Evolutionary conservation across 176 grass and related monocot genomes (phyloP), one percentile per base, ranked within the genome.

Genomic region (Phragmites australis): DNA sequence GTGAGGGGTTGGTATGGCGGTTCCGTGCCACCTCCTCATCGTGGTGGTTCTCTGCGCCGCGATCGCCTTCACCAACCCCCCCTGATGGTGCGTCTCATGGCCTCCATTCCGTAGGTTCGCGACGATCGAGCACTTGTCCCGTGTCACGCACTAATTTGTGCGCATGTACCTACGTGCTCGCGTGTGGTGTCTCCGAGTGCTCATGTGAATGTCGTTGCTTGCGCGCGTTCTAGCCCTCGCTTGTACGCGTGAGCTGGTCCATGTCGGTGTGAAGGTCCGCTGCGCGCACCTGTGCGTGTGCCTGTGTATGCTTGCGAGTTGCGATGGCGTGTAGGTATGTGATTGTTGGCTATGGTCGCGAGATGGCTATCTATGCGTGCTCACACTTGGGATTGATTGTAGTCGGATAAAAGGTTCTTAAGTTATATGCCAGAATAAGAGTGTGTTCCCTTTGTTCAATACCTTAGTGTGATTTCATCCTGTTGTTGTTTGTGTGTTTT

Each of bases 11-110:
- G 54, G 72, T 76, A 88, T 82, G 73, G 77, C 56, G 25, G 67
- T 44, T 69, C 3, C 66, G 34, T 59, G 16, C 23, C 58, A 43
- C 82, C 76, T 79, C 68, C 71, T 93, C 44, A 68, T 21, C 43
- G 66, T 31, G 65, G 76, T 53, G 56, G 73, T 88, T 29, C 44
- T 91, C 45, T 69, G 72, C 56, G 39, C 81, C n/a, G 60, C 74
- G 72, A 44, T 91, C n/a, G 40, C 75, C 78, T 39, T 66, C 51
- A 72, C 85, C 16, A 76, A 60, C 15, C 61, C 91, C 91, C 21
- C 62, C 76, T 21, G 88, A 93, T 57, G 88, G 91, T 93, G 77
- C 59, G 70, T 48, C 5, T 70, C 14, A 83, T 69, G 66, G 1
- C 3, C 31, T 30, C 70, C 50, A 4, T 66, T 82, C 53, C 63